Evolutionary conservation across 257 asterid genomes (phyloP).

Genomic region (Salvia hispanica): DNA sequence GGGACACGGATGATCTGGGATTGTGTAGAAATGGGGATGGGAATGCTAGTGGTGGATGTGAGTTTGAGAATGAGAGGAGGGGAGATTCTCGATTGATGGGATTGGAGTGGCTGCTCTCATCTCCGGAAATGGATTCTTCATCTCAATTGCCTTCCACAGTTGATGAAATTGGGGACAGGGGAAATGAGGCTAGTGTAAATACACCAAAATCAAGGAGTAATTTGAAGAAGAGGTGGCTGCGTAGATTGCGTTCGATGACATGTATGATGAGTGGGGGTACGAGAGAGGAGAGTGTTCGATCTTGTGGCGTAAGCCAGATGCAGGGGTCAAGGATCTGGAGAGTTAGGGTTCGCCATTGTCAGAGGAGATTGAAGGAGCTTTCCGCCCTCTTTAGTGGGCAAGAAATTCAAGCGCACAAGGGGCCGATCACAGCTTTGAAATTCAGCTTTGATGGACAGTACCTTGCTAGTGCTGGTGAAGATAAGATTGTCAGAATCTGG

Average conservation of each 20-base stretch:
- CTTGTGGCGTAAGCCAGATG: constrained; percentile 22
- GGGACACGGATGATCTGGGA: constrained; percentile 45
- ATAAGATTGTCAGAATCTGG: constrained; percentile 81
- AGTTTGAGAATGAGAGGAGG: constrained; percentile 34
- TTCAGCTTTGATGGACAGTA: constrained; percentile 89
- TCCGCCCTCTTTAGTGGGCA: constrained; percentile 88
- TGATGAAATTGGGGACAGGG: constrained; percentile 36
- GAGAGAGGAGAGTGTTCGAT: constrained; percentile 35
- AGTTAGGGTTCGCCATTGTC: constrained; percentile 60
- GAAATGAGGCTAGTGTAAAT: constrained; percentile 34
- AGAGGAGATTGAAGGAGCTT: constrained; percentile 68
- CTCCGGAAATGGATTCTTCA: constrained; percentile 28
- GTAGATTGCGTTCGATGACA: constrained; percentile 58
- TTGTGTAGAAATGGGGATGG: constrained; percentile 36
- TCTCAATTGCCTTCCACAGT: constrained; percentile 31
- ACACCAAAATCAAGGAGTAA: constrained; percentile 31
- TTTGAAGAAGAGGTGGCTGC: constrained; percentile 50
- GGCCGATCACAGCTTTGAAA: constrained; percentile 80
- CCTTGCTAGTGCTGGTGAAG: constrained; percentile 95
- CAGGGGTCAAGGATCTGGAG: constrained; percentile 49
- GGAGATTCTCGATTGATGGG: constrained; percentile 16
- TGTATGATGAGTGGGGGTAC: constrained; percentile 46
- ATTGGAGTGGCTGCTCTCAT: constrained; percentile 31
- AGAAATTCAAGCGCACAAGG: constrained; percentile 83
- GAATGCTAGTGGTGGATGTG: constrained; percentile 35